Evolutionary conservation across 139 green algal species (phyloP), one percentile per base, ranked within the genome.

Genomic region (Tetraselmis chui): DNA sequence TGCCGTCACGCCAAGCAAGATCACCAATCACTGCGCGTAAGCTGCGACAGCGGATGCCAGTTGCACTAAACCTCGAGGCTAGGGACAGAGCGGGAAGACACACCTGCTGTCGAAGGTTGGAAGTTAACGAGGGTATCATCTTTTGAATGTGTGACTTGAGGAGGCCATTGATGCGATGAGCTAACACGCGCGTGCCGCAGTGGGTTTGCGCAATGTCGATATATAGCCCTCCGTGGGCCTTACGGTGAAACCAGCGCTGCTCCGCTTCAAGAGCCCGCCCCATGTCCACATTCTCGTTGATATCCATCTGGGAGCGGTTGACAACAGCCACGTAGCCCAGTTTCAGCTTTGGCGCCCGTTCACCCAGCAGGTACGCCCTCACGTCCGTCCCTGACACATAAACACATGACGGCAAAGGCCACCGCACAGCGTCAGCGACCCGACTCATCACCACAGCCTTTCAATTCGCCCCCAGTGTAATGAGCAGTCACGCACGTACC

Each of bases 241-340:
- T 79, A 22, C 29, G 30, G 23, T 83, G 59, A 45, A 83, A 83
- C 30, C 59, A 83, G 30, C 74, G 28, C 79, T 75, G 29, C n/a
- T 83, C 76, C 11, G 11, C 29, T 18, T 31, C 76, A 2, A 32
- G n/a, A 22, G 29, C 31, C 23, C 80, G n/a, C 26, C 80, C n/a
- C 25, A 83, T 83, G 2, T 26, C 27, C 26, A 83, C 31, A 2
- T 83, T 83, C n/a, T n/a, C 2, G 25, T 83, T 83, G 30, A 83
- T 83, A 31, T 83, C 79, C 28, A 45, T 45, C 79, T 83, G 79
- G 25, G 79, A 32, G n/a, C 79, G 31, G 59, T 83, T 83, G n/a
- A 83, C 79, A 22, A 83, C 79, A 2, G 58, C 79, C 22, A 83
- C 32, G 30, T 45, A 83, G 26, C 79, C 79, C 31, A 76, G 79